Percentiles rank a stretch among this genome's conserved stretches.
phyloP scores from a whole-genome alignment of 805 yeast species.

The Pichia gijzeniarum region DNA sequence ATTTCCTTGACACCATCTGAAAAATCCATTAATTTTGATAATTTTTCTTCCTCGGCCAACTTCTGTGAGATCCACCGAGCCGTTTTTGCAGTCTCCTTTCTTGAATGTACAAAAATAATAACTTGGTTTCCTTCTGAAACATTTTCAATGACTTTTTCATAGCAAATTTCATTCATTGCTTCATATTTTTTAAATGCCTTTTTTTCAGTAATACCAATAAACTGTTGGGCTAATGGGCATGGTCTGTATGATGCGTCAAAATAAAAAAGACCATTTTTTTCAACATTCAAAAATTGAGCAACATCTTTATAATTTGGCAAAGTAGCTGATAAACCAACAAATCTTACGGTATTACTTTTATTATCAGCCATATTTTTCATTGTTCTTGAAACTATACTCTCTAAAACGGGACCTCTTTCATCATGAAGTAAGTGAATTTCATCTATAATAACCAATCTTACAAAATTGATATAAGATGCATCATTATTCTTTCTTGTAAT shows the following conservation, averaged over 20 bases:
- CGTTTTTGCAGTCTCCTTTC: constrained; percentile 84
- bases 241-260: constrained; percentile 86
- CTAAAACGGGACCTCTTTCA: constrained; percentile 91
- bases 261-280: constrained; percentile 59
- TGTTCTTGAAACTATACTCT: constrained; percentile 77
- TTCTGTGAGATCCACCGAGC: constrained; percentile 68
- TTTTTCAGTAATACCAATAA: constrained; percentile 80
- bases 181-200: constrained; percentile 68
- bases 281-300: constrained; percentile 70
- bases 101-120: constrained; percentile 86
- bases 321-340: constrained; percentile 89
- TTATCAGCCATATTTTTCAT: constrained; percentile 42
- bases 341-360: constrained; percentile 42
- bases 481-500: constrained; percentile 79
- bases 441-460: constrained; percentile 73
- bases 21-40: constrained; percentile 36
- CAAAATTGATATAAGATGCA: constrained; percentile 54
- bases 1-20: constrained; percentile 59
- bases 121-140: constrained; percentile 64
- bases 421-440: constrained; percentile 92
- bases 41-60: constrained; percentile 48
- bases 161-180: constrained; percentile 89
- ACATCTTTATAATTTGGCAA: constrained; percentile 86
- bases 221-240: constrained; percentile 85
- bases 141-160: constrained; percentile 66